Evolutionary conservation across 139 green algal genomes (phyloP).

Genomic region (Desmodesmus armatus): DNA sequence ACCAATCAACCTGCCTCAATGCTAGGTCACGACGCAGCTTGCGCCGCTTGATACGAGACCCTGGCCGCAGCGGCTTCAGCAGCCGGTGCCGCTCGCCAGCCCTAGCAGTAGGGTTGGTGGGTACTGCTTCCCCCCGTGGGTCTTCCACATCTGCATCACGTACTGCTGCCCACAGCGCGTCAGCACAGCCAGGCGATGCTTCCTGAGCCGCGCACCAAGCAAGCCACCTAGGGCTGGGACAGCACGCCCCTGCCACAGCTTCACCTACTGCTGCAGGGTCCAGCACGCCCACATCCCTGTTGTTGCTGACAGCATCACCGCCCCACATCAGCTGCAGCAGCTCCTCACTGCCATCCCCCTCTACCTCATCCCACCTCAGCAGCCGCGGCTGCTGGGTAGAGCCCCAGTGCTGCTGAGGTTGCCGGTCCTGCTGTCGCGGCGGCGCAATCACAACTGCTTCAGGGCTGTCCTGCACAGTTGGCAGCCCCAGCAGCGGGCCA

Average conservation of each 20-base stretch:
- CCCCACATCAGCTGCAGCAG: constrained; percentile 41
- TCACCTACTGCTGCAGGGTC: background rate
- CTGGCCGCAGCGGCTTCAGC: constrained; percentile 14
- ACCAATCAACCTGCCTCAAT: constrained; percentile 48
- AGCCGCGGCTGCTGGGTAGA: background rate
- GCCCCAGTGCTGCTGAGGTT: constrained; percentile 76
- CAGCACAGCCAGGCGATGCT: background rate
- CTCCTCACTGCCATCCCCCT: constrained; percentile 7
- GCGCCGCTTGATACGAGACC: background rate
- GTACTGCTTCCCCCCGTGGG: background rate
- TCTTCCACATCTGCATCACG: constrained; percentile 18
- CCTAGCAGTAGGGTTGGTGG: constrained; percentile 11
- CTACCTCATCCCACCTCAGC: constrained; percentile 2
- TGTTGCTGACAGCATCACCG: background rate
- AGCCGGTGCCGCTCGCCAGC: constrained; percentile 14
- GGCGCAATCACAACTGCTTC: background rate
- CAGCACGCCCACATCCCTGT: background rate
- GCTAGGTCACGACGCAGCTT: background rate
- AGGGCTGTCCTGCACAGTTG: constrained; percentile 70
- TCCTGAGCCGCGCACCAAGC: background rate
- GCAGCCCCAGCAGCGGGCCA: constrained; percentile 20
- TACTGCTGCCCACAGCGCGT: background rate
- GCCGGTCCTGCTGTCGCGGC: constrained; percentile 66
- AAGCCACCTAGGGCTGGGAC: constrained; percentile 3
- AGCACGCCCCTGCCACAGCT: background rate